phyloP scores from a whole-genome alignment of 2,329 filamentous ascomycete species.

The Pseudopithomyces maydicus region DNA sequence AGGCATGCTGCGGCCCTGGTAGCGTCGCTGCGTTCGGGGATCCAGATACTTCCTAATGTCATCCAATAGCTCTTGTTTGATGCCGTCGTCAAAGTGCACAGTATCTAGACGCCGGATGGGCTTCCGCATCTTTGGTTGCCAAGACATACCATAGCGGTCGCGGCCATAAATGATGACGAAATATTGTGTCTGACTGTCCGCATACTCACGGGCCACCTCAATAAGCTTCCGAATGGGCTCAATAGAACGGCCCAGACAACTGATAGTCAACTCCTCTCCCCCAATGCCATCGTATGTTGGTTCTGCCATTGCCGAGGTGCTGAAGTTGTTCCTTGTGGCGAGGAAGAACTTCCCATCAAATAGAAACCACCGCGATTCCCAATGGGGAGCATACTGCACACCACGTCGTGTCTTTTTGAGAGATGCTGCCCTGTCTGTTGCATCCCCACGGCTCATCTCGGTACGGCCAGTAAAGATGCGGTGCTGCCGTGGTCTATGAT shows the following conservation, averaged over 20 bases:
- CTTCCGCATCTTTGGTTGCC: conserved; percentile 1
- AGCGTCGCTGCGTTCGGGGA: background rate
- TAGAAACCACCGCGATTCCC: background rate
- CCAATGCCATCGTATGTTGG: background rate
- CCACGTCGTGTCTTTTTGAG: background rate
- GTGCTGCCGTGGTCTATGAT: background rate
- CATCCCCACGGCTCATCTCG: background rate
- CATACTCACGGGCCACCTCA: background rate
- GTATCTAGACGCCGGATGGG: background rate
- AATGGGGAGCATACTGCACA: background rate
- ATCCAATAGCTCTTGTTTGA: background rate
- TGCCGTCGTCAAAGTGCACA: background rate
- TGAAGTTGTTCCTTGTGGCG: background rate
- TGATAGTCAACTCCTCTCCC: background rate
- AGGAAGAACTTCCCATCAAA: background rate
- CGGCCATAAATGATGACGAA: background rate
- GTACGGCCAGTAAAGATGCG: background rate
- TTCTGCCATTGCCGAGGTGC: conserved; percentile 1
- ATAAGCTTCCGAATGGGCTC: background rate
- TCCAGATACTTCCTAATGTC: background rate
- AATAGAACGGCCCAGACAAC: background rate
- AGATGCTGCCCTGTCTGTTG: background rate
- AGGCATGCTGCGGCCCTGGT: conserved; percentile 3
- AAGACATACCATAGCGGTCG: background rate
- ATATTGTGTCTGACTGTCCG: conserved; percentile 1